phyloP scores from a whole-genome alignment of 768 basidiomycete genomes.

The Leccinum broughii region DNA sequence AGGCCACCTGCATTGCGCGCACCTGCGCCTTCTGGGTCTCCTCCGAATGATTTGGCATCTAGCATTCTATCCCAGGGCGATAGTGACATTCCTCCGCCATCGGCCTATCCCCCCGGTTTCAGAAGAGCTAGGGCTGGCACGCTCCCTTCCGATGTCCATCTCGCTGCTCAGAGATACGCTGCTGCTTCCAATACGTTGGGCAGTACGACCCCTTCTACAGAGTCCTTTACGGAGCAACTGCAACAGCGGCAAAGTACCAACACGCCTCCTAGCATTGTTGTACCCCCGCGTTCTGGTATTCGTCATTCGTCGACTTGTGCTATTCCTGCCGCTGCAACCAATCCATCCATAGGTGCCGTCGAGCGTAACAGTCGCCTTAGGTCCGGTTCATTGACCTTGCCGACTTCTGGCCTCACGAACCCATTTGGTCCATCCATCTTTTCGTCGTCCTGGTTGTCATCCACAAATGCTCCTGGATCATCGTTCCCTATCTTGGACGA shows the following conservation, averaged over 20 bases:
- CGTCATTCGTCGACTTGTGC: constrained; percentile 78
- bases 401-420: constrained; percentile 72
- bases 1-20: constrained; percentile 77
- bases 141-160: constrained; percentile 92
- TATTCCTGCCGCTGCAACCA: constrained; percentile 49
- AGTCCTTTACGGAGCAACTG: constrained; percentile 48
- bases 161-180: constrained; percentile 81
- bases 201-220: constrained; percentile 49
- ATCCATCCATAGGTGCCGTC: constrained; percentile 32
- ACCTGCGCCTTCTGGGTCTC: constrained; percentile 67
- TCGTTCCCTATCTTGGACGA: constrained; percentile 75
- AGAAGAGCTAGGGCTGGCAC: constrained; percentile 96
- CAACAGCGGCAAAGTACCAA: constrained; percentile 40
- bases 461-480: constrained; percentile 53
- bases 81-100: constrained; percentile 58
- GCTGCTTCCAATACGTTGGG: constrained; percentile 61
- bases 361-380: constrained; percentile 83
- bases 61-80: constrained; percentile 60
- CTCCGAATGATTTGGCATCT: constrained; percentile 65
- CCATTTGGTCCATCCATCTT: constrained; percentile 90
- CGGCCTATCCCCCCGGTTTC: constrained; percentile 83
- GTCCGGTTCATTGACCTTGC: constrained; percentile 90
- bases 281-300: constrained; percentile 61
- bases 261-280: constrained; percentile 40
- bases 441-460: constrained; percentile 84